Evolutionary conservation across 2,329 filamentous ascomycete species (phyloP).

Genomic region (Albophoma yamanashiensis): DNA sequence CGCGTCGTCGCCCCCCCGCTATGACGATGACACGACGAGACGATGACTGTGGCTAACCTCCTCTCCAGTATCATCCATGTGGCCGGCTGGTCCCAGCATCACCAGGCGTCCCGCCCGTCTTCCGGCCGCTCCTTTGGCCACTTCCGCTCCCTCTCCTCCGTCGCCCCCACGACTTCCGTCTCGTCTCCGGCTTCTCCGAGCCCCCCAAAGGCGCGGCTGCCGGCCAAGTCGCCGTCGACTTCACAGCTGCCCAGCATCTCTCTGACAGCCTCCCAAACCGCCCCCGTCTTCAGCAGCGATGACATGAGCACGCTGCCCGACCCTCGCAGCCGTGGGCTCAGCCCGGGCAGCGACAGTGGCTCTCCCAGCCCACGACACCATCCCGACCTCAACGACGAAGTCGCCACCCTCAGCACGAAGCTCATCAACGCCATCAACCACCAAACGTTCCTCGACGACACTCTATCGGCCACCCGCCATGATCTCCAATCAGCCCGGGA

Average conservation of each 20-base stretch:
- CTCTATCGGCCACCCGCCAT: conserved; percentile 67
- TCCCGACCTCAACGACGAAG: conserved; percentile 56
- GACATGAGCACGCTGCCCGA: conserved; percentile 62
- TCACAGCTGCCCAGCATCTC: conserved; percentile 28
- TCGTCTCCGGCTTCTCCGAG: conserved; percentile 20
- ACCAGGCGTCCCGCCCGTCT: conserved; percentile 14
- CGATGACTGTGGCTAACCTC: conserved; percentile 8
- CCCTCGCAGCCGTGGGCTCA: conserved; percentile 43
- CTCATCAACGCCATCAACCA: conserved; percentile 96
- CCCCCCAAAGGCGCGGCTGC: conserved; percentile 19
- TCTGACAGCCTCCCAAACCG: conserved; percentile 23
- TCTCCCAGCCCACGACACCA: conserved; percentile 29
- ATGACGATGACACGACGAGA: conserved; percentile 1
- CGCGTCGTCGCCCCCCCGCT: conserved; percentile 3
- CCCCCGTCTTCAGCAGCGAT: conserved; percentile 37
- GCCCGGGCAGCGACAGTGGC: conserved; percentile 27
- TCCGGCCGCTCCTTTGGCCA: conserved; percentile 32
- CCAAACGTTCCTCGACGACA: conserved; percentile 86
- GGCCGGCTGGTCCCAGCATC: conserved; percentile 39
- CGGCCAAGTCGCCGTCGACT: conserved; percentile 24
- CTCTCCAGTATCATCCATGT: conserved; percentile 40
- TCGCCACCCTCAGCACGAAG: conserved; percentile 86
- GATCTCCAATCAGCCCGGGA: conserved; percentile 67
- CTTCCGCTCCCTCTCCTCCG: conserved; percentile 41
- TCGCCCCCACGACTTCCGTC: conserved; percentile 28